Conservation (phyloP, 495 filamentous ascomycete species). For the Penicillium lagena region DNA sequence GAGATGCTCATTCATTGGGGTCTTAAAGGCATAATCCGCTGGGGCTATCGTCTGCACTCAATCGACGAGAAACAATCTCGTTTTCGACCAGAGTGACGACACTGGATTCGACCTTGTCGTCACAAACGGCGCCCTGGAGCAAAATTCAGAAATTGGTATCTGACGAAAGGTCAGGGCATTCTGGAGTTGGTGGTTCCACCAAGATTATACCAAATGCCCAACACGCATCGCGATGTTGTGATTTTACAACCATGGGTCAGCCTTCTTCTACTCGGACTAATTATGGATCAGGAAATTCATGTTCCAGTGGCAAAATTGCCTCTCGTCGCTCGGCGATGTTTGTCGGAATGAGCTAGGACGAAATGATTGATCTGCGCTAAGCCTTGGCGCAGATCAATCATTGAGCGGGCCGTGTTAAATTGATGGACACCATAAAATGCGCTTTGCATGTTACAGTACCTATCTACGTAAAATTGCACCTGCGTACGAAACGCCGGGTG, state of each 20-base stretch:
- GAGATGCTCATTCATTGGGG: slow-evolving; percentile 23
- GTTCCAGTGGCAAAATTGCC: too few relatives aligned
- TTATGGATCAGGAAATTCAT: too few relatives aligned
- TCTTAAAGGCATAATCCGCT: slow-evolving; percentile 15
- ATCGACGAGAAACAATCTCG: slow-evolving; percentile 15
- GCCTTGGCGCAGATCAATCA: too few relatives aligned
- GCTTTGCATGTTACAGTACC: too few relatives aligned
- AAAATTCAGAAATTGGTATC: slow-evolving; percentile 42
- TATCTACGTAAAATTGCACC: too few relatives aligned
- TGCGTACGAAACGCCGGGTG: too few relatives aligned
- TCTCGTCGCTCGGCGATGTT: too few relatives aligned
- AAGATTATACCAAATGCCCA: slow-evolving; percentile 10
- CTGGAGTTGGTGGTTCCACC: slow-evolving; percentile 27
- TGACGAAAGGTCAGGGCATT: slow-evolving; percentile 40
- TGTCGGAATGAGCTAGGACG: too few relatives aligned
- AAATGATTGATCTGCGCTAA: too few relatives aligned
- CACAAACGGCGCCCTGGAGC: slow-evolving; percentile 56
- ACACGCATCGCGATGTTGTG: slow-evolving; percentile 4
- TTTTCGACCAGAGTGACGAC: slow-evolving; percentile 12
- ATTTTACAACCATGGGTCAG: slow-evolving; percentile 8
- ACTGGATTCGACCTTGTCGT: slow-evolving; percentile 41
- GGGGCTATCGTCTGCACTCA: slow-evolving; percentile 12
- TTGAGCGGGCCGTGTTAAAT: too few relatives aligned
- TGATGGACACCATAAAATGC: too few relatives aligned
- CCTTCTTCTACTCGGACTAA: slow-evolving; percentile 10